Base-by-base conservation (phyloP, 2,329 filamentous ascomycete species). In the Aspergillus latus region DNA sequence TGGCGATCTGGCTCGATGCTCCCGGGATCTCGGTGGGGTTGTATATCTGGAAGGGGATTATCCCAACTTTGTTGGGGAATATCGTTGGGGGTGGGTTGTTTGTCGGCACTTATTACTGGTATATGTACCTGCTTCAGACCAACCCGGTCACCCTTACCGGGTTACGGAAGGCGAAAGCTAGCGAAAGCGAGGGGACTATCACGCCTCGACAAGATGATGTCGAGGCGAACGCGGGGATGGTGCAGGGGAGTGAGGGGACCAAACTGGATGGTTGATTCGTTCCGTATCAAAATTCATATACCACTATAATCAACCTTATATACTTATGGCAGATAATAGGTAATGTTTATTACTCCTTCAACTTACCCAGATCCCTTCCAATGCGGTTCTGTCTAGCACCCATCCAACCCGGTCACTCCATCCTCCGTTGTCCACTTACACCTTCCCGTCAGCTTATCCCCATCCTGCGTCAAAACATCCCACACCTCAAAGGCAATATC, bases 11-110 rank as follows among this genome's bases (percentile, higher is more conserved):
- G 70, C 64, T 80, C 0, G 69, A 72, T 0, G 73, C 79, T 0
- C 74, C 78, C 0, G 69, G 69, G 0, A 70, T 84, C 21, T 76
- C 69, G 1, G 74, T 81, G 0, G 72, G 76, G 0, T 69, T 82
- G 40, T 85, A 84, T 55, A 80, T 85, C 59, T 84, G 80, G 80
- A 83, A 84, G 63, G 79, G 76, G 0, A 77, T 84, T 59, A 79
- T 84, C 34, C 83, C 82, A 0, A 74, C 79, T 0, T 59, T 78
- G 2, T 60, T 84, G 2, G 82, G 82, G 0, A 84, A 84, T 58
- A 77, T 82, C n/a, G 62, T 84, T 2, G 82, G 82, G 0, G 82
- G 82, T 1, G 74, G 71, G 0, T 42, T 83, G 2, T 84, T 84
- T 60, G 77, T 77, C n/a, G 81, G 63, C 5, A 74, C 70, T 0